Evolutionary conservation across 805 yeast species (phyloP), one percentile per base, ranked within the genome.

Genomic region (Pichia paraexigua): DNA sequence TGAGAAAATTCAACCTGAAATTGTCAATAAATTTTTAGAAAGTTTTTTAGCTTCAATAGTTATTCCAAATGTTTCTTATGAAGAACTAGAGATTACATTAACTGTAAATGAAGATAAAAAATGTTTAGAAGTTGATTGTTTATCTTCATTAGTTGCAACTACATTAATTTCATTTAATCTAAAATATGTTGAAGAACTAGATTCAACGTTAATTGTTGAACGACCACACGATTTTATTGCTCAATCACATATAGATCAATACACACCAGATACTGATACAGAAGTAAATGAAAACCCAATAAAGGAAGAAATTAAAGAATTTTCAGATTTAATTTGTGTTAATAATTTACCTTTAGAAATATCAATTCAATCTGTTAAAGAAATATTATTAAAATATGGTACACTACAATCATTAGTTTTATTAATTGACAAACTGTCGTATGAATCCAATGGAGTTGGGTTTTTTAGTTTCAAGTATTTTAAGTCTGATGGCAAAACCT

Each of bases 401-500:
- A 53, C 59, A 18, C 56, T 82, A 1, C 61, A 63, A 22, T 65
- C 69, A 0, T 67, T 80, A 41, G 71, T 72, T 41, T 57, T 79
- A 20, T 57, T 81, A 17, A 63, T 72, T 15, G 82, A 79, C 53
- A 70, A 71, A 42, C 71, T 75, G 7, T 69, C 80, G 3, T 74
- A 73, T 45, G 73, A 71, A n/a, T 73, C 82, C 1, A 67, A 72
- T 53, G 89, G 89, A 1, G 61, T 80, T 24, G 84, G 79, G 2
- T 83, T 83, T 66, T 76, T 76, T 32, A 80, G 79, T 51, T 74
- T 65, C 53, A 47, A 46, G 21, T 60, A 58, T 10, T 37, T 30
- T 13, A 54, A 63, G 3, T 35, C 39, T 7, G 39, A 35, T 35
- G 39, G 39, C 8, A 47, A 48, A 5, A 43, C 55, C 22, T 45